Percentiles rank a stretch among this genome's conserved stretches.
phyloP scores from a whole-genome alignment of 768 basidiomycete genomes.

The Boletus subcaerulescens region DNA sequence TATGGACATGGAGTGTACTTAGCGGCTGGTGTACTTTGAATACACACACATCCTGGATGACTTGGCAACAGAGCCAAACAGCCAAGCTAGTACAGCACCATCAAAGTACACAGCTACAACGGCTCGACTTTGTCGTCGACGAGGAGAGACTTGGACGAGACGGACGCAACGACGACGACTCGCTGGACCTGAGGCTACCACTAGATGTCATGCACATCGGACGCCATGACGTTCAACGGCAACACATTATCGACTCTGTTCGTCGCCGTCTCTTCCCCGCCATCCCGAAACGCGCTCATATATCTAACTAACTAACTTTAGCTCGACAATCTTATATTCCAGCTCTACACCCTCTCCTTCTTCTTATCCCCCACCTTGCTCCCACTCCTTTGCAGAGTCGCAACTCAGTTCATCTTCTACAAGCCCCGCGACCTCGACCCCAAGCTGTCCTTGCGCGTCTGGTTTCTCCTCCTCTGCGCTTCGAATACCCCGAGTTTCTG shows the following conservation, averaged over 20 bases:
- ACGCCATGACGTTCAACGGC: slow-evolving; percentile 63
- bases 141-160: neutral
- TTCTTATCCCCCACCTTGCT: slow-evolving; percentile 66
- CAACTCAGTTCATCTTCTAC: slow-evolving; percentile 63
- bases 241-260: slow-evolving; percentile 68
- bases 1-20: neutral
- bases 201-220: slow-evolving; percentile 55
- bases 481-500: slow-evolving; percentile 61
- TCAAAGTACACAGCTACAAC: neutral
- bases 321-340: slow-evolving; percentile 71
- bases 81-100: no score
- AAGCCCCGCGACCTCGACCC: slow-evolving; percentile 67
- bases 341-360: slow-evolving; percentile 73
- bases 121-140: neutral
- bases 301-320: slow-evolving; percentile 21
- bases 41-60: neutral
- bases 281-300: slow-evolving; percentile 5
- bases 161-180: slow-evolving; percentile 13
- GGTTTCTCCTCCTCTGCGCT: slow-evolving; percentile 54
- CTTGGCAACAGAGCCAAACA: slow-evolving; percentile 32
- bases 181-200: slow-evolving; percentile 22
- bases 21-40: neutral
- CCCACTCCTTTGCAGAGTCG: slow-evolving; percentile 40
- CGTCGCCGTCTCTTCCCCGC: slow-evolving; percentile 23
- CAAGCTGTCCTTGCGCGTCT: slow-evolving; percentile 64